These are phyloP conservation scores for Lophiostoma macrostomum DNA, from an alignment of 495 filamentous ascomycete species.

Conservation along the genomic window DNA sequence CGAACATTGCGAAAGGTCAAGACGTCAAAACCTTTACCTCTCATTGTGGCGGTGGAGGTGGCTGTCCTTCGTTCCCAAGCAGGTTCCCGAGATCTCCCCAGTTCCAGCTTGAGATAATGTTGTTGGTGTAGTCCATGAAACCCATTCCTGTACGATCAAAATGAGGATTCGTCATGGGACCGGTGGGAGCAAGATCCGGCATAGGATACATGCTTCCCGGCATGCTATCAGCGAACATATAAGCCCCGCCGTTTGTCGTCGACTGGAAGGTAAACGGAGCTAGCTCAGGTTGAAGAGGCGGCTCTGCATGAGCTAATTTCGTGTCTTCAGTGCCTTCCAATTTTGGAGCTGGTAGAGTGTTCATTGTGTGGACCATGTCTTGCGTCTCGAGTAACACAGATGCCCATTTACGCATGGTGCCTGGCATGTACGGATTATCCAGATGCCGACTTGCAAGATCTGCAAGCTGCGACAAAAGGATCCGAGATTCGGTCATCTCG, in stretches of 20 bases:
- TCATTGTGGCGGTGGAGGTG: too few relatives aligned
- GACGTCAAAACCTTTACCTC: background rate
- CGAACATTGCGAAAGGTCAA: too few relatives aligned
- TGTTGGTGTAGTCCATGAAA: conserved; percentile 28
- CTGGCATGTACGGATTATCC: conserved; percentile 25
- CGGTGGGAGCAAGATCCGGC: background rate
- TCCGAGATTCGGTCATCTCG: conserved; percentile 7
- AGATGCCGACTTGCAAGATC: conserved; percentile 13
- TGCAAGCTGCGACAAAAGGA: conserved; percentile 20
- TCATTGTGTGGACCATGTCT: conserved; percentile 20
- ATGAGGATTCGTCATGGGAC: background rate
- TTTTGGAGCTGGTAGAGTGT: background rate
- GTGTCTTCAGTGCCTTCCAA: background rate
- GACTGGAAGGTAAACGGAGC: conserved; percentile 7
- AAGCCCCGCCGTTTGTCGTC: conserved; percentile 17
- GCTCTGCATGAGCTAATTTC: background rate
- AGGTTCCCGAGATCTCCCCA: conserved; percentile 24
- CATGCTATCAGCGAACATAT: conserved; percentile 15
- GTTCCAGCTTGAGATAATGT: conserved; percentile 27
- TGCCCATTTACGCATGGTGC: conserved; percentile 27
- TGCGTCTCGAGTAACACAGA: conserved; percentile 17
- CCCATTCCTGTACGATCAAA: conserved; percentile 20
- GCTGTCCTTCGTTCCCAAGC: conserved; percentile 8
- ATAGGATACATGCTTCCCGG: conserved; percentile 5
- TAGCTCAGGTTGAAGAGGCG: background rate